A percentile compares a stretch with the other conserved stretches of the same genome.
phyloP scores from a whole-genome alignment of 75 land plant genomes.

The Sequoia sempervirens region DNA sequence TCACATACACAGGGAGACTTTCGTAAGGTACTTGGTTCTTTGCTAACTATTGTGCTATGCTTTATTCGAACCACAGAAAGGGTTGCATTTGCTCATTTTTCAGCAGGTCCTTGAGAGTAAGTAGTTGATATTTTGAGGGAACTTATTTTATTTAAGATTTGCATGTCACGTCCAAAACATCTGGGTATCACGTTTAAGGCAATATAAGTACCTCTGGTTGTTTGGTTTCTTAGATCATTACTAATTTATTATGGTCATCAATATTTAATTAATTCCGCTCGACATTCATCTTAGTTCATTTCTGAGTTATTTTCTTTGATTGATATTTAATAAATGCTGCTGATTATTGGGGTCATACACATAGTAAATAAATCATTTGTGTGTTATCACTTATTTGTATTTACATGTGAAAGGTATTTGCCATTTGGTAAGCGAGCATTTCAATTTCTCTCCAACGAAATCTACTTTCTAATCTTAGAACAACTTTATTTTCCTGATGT shows the following conservation, averaged over 20 bases:
- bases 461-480: background rate
- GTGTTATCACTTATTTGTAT: background rate
- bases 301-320: too few species aligned
- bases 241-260: background rate
- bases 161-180: background rate
- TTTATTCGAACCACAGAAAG: background rate
- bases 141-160: background rate
- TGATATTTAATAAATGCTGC: too few species aligned
- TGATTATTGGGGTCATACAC: background rate
- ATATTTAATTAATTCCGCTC: too few species aligned
- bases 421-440: background rate
- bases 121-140: background rate
- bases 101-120: background rate
- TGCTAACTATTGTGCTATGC: too few species aligned
- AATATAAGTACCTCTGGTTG: background rate
- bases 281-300: too few species aligned
- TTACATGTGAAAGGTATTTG: background rate
- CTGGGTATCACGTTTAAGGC: background rate
- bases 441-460: background rate
- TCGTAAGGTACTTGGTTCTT: slow-evolving; percentile 49
- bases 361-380: background rate
- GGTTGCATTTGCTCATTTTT: background rate
- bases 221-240: background rate
- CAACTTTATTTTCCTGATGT: background rate
- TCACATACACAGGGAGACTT: slow-evolving; percentile 53